A percentile compares a stretch with the other conserved stretches of the same genome.
Evolutionary conservation across 1,284 basidiomycete species (phyloP).

Genomic region (Fomes fomentarius): DNA sequence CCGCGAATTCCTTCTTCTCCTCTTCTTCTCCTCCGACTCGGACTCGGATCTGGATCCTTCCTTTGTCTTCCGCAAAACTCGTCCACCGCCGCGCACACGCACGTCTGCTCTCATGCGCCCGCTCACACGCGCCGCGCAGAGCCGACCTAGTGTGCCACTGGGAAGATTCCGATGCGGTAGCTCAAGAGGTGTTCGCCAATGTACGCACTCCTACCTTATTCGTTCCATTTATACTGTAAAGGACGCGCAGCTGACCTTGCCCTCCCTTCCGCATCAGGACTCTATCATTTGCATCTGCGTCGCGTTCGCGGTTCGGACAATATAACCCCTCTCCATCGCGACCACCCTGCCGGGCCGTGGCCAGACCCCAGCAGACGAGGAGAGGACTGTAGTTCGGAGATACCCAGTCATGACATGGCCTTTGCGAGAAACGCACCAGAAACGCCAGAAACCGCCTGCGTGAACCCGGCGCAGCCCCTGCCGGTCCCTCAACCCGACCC

Average conservation of each 20-base stretch:
- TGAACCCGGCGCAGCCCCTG: constrained; percentile 14
- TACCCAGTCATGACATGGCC: constrained; percentile 21
- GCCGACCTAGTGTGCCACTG: constrained; percentile 74
- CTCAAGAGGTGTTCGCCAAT: constrained; percentile 71
- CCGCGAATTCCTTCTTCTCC: not conserved
- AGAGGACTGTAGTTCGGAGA: constrained; percentile 26
- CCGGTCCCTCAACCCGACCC: constrained; percentile 13
- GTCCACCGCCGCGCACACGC: too few species aligned
- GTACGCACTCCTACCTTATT: constrained; percentile 41
- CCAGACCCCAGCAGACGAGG: not conserved
- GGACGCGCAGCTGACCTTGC: constrained; percentile 14
- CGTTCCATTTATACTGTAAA: not conserved
- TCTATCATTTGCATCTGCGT: constrained; percentile 78
- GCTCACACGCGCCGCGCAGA: constrained; percentile 27
- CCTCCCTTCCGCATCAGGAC: constrained; percentile 47
- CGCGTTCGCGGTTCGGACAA: constrained; percentile 66
- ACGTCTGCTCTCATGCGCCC: too few species aligned
- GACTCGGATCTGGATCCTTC: too few species aligned
- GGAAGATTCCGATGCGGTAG: constrained; percentile 73
- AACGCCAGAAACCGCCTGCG: constrained; percentile 5
- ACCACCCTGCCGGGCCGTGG: not conserved
- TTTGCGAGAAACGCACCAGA: constrained; percentile 6
- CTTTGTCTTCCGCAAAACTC: too few species aligned
- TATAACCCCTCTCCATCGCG: constrained; percentile 34
- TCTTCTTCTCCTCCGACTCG: not conserved